Base-by-base conservation (phyloP, 2,329 filamentous ascomycete species). In the Cordyceps cicadae region DNA sequence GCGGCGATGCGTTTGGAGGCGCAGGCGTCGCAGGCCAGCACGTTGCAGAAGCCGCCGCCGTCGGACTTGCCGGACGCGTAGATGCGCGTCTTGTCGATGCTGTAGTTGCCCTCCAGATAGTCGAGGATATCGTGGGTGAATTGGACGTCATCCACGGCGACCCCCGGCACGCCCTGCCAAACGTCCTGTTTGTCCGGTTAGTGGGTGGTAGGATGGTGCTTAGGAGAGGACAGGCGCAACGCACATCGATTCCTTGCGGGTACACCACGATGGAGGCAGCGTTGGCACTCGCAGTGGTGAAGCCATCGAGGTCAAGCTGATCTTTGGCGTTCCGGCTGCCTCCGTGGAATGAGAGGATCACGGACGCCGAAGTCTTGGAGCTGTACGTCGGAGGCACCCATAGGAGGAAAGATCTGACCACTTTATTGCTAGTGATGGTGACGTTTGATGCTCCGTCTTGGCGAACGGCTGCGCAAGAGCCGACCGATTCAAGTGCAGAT, bases 261-360 rank as follows among this genome's bases (percentile, higher is more conserved):
- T 79, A 80, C 2, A 79, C 71, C 43, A 78, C 71, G 66, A 73
- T 66, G 1, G 65, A 64, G 29, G 66, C 60, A 0, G 64, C 64
- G 55, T 74, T 76, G 62, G 73, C 77, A n/a, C 71, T 62, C 0
- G 67, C 59, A 24, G 70, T 69, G 15, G 71, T 73, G 52, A 80
- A 69, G 59, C 71, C 73, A 2, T 73, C 72, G 52, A 76, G 69
- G 2, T 66, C 57, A 60, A 74, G 67, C 61, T 76, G 74, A 17
- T 73, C 68, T 1, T 69, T 62, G 0, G 76, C 72, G 21, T 68
- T 71, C 43, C 70, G 70, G 51, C 65, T 70, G 0, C 70, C 71
- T 2, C 76, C 77, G 64, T 80, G 77, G 60, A 77, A 79, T 0
- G 75, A 77, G 5, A 80, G 65, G 9, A 80, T 73, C 1, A 77